Evolutionary conservation across 345 rosid genomes (phyloP).

Genomic region (Turritis glabra): DNA sequence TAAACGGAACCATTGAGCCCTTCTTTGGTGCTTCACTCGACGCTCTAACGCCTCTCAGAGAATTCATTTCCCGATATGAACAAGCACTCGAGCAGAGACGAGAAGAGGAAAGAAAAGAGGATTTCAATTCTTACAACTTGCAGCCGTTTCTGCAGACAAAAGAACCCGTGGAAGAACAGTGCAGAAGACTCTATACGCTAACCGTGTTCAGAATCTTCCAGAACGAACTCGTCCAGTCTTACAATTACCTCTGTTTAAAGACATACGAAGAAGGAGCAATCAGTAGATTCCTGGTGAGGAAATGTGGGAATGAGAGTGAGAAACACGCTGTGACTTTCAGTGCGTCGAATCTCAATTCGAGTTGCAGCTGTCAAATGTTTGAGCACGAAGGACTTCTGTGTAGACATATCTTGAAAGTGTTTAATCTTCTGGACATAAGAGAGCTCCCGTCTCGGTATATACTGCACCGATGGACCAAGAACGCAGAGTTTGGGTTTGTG

Average conservation of each 20-base stretch:
- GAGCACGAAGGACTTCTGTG: conserved; percentile 86
- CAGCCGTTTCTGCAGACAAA: conserved; percentile 72
- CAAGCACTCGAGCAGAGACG: conserved; percentile 66
- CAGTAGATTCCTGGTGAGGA: conserved; percentile 62
- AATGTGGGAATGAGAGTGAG: conserved; percentile 72
- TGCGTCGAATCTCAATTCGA: conserved; percentile 58
- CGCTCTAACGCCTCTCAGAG: conserved; percentile 57
- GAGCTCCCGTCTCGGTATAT: conserved; percentile 76
- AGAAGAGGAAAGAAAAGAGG: conserved; percentile 83
- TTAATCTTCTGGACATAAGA: conserved; percentile 61
- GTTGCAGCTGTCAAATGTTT: conserved; percentile 92
- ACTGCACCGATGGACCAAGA: conserved; percentile 84
- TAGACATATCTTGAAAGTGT: conserved; percentile 76
- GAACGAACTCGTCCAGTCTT: conserved; percentile 69
- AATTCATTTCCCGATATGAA: conserved; percentile 63
- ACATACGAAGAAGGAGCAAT: conserved; percentile 75
- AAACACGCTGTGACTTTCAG: conserved; percentile 67
- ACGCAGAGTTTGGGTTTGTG: conserved; percentile 69
- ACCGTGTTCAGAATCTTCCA: conserved; percentile 75
- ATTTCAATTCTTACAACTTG: conserved; percentile 66
- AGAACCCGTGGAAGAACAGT: conserved; percentile 83
- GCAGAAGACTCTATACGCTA: conserved; percentile 76
- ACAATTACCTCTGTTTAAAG: conserved; percentile 63
- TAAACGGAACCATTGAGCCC: conserved; percentile 53
- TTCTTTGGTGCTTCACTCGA: conserved; percentile 64